These are phyloP conservation scores for Candida chauliodis DNA, from an alignment of 805 yeast species.

Conservation along the genomic window DNA sequence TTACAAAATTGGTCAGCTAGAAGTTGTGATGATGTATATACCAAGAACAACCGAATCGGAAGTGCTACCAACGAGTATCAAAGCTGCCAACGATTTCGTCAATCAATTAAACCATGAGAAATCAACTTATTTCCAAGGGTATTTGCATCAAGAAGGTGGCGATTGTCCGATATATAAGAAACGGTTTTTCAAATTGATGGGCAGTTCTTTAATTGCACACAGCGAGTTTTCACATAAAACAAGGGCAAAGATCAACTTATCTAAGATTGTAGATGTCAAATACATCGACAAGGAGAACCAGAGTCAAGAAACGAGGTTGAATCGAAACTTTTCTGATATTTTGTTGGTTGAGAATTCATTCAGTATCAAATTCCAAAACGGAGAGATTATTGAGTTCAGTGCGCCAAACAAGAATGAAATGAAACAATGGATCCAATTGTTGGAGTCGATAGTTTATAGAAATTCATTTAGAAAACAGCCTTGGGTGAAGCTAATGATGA, in stretches of 20 bases:
- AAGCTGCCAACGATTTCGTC: conserved; percentile 37
- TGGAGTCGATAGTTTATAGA: conserved; percentile 54
- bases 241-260: conserved; percentile 70
- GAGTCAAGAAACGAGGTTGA: conserved; percentile 21
- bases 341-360: conserved; percentile 69
- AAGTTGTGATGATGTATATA: conserved; percentile 64
- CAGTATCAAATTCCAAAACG: conserved; percentile 70
- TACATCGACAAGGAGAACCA: conserved; percentile 40
- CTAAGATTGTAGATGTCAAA: conserved; percentile 56
- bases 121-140: conserved; percentile 52
- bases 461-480: conserved; percentile 57
- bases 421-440: conserved; percentile 57
- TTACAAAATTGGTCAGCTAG: conserved; percentile 61
- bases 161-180: conserved; percentile 74
- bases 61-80: conserved; percentile 66
- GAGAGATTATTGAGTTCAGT: conserved; percentile 80
- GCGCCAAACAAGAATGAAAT: conserved; percentile 68
- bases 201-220: conserved; percentile 70
- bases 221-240: conserved; percentile 67
- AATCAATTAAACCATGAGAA: conserved; percentile 28
- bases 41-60: conserved; percentile 62
- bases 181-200: conserved; percentile 71
- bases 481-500: conserved; percentile 53
- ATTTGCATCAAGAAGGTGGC: conserved; percentile 86
- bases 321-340: conserved; percentile 70